Percentiles rank a stretch among this genome's conserved stretches.
Conservation (phyloP, 495 filamentous ascomycete genomes). For the Tuber aestivum region DNA sequence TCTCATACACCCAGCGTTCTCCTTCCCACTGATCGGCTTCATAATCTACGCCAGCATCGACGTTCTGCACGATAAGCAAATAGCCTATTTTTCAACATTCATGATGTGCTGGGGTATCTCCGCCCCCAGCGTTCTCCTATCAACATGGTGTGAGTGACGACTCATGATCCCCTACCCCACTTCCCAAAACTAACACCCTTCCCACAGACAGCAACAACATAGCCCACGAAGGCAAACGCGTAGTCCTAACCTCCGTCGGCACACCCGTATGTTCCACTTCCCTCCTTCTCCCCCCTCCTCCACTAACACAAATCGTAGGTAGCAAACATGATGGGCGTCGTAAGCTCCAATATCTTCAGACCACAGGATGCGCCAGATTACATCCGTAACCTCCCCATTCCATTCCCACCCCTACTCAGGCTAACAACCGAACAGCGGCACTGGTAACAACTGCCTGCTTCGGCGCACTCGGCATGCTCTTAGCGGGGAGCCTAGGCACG, state of each 20-base stretch:
- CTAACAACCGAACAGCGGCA: conserved; percentile 46
- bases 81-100: conserved; percentile 72
- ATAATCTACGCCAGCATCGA: conserved; percentile 69
- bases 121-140: conserved; percentile 53
- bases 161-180: conserved; percentile 1
- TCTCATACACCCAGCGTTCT: conserved; percentile 48
- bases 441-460: conserved; percentile 68
- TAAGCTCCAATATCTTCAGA: conserved; percentile 69
- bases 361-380: conserved; percentile 66
- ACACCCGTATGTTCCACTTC: conserved; percentile 52
- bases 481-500: conserved; percentile 55
- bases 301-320: conserved; percentile 16
- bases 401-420: background rate
- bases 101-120: conserved; percentile 75
- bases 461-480: conserved; percentile 57
- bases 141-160: conserved; percentile 42
- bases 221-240: conserved; percentile 65
- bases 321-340: conserved; percentile 76
- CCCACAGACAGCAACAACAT: conserved; percentile 77
- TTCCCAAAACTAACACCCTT: conserved; percentile 8
- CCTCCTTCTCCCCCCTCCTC: background rate
- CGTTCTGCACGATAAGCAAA: conserved; percentile 52
- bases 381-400: conserved; percentile 44
- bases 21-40: conserved; percentile 68
- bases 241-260: conserved; percentile 64